Evolutionary conservation across 352 stramenopile species (phyloP), one percentile per base, ranked within the genome.

Genomic region (Plasmopara viticola): DNA sequence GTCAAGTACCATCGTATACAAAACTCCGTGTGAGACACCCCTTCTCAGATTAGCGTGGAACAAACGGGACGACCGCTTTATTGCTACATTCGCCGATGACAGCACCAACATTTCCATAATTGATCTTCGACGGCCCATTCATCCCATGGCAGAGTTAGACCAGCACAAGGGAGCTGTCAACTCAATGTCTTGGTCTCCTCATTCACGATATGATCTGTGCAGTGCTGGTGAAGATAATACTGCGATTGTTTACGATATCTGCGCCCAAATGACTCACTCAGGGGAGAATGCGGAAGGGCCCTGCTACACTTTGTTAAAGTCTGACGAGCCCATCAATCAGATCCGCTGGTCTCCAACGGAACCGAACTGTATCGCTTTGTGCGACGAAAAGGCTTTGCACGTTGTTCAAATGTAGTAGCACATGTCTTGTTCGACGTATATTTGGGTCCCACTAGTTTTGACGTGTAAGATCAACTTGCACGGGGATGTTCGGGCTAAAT

Each of bases 1-100:
- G 35, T 95, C 95, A 51, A 98, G 90, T 48, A 96, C 82, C n/a
- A 99, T 99, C 48, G 83, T 98, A 42, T 99, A 98, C 66, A 94
- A 99, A 69, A 87, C 87, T 7, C 78, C 71, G 2, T 68, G 86
- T 6, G 65, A 97, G 14, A 67, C 84, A 38, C 82, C 97, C 31
- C 68, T 99, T 14, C 71, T 99, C 9, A 78, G 95, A 13, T 58
- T 99, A 33, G 91, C 93, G 48, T 98, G 95, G 93, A 99, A 98
- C 72, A 97, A 97, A 59, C 89, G 97, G 44, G 96, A 99, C 74
- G 79, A 96, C 8, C 97, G 97, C 48, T 99, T 98, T 59, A 68
- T 99, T 40, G 97, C 96, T 5, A 96, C 90, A 0, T 97, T 99
- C 44, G 78, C 90, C 17, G 82, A 95, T 2, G 91, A 98, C 51